Percentiles rank a stretch among this genome's conserved stretches.
These are phyloP conservation scores for Volutella citrinella DNA, from an alignment of 2,329 filamentous ascomycete species.

Conservation along the genomic window DNA sequence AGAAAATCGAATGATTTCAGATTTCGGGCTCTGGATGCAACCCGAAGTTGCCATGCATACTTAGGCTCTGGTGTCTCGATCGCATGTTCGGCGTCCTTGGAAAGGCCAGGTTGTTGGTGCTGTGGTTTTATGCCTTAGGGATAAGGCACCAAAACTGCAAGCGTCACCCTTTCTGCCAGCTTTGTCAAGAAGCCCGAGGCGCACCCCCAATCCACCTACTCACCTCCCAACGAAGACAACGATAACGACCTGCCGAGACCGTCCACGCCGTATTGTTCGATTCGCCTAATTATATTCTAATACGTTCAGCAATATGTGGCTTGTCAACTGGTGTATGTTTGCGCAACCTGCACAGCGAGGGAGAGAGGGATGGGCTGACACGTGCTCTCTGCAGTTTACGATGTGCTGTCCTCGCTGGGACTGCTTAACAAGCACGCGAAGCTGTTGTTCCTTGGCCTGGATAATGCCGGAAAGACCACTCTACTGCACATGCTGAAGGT, in stretches of 20 bases:
- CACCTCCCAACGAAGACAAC: constrained; percentile 21
- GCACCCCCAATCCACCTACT: constrained; percentile 17
- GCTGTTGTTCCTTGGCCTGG: constrained; percentile 87
- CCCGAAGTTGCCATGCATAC: no score
- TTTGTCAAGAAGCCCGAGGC: constrained; percentile 21
- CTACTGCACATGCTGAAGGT: constrained; percentile 95
- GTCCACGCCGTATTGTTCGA: constrained; percentile 13
- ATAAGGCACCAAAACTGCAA: constrained; percentile 19
- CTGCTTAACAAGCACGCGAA: constrained; percentile 95
- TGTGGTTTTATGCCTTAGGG: constrained; percentile 20
- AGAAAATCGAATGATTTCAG: no score
- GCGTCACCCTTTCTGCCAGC: constrained; percentile 27
- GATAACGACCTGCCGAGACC: constrained; percentile 20
- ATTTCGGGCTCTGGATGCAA: no score
- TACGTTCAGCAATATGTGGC: constrained; percentile 68
- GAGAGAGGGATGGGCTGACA: constrained; percentile 29
- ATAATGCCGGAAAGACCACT: constrained; percentile 94
- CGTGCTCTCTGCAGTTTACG: constrained; percentile 61
- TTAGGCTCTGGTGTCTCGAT: constrained; percentile 11
- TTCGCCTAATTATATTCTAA: constrained; percentile 19
- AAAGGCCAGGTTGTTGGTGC: no score
- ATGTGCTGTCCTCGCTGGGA: constrained; percentile 81
- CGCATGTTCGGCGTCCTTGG: constrained; percentile 14
- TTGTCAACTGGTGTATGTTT: constrained; percentile 89
- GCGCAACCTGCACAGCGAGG: constrained; percentile 7